Evolutionary conservation across 1,139 yeast genomes (phyloP).

Genomic region (Zygosaccharomyces pseudobailii): DNA sequence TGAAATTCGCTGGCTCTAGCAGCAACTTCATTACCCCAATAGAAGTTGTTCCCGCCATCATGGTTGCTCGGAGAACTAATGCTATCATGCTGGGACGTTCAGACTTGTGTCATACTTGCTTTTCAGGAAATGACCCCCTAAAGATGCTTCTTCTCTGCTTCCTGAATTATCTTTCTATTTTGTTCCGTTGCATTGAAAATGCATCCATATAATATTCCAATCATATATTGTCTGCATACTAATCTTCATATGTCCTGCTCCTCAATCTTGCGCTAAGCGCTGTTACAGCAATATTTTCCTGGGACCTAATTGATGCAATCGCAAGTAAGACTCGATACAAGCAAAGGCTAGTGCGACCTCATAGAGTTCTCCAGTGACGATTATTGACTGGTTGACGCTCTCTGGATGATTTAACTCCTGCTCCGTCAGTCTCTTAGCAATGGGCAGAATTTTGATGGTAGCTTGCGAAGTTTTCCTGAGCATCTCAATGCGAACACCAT

Average conservation of each 20-base stretch:
- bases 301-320: constrained; percentile 16
- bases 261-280: neutral
- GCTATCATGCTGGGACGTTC: neutral
- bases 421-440: constrained; percentile 17
- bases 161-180: too few relatives aligned
- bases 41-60: neutral
- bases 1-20: neutral
- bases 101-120: too few relatives aligned
- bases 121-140: too few relatives aligned
- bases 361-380: constrained; percentile 29
- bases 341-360: constrained; percentile 26
- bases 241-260: neutral
- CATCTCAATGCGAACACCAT: constrained; percentile 30
- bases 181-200: too few relatives aligned
- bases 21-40: neutral
- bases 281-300: neutral
- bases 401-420: constrained; percentile 15
- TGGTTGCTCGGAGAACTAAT: neutral
- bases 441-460: constrained; percentile 33
- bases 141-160: too few relatives aligned
- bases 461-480: constrained; percentile 30
- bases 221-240: neutral
- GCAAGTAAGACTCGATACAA: constrained; percentile 26
- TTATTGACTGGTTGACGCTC: constrained; percentile 25
- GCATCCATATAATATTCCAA: too few relatives aligned